These are phyloP conservation scores for Apiotrichum siamense DNA, from an alignment of 1,284 basidiomycete genomes.

Conservation along the genomic window DNA sequence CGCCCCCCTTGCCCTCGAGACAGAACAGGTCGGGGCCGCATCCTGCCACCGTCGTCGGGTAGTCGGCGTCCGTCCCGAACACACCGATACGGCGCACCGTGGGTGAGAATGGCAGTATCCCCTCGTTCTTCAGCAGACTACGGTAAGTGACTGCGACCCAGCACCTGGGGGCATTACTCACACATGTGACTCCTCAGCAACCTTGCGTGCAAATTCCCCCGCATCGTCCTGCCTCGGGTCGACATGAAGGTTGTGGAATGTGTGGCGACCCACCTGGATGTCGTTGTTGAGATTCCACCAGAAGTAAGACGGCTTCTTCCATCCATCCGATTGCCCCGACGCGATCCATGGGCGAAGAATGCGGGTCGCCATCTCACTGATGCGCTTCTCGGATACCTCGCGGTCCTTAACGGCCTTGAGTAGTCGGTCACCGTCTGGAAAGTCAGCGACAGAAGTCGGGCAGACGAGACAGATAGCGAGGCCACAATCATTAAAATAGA, in stretches of 20 bases:
- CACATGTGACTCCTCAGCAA: constrained; percentile 41
- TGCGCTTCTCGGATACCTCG: constrained; percentile 58
- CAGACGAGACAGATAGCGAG: too few species aligned
- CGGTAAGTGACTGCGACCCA: not conserved
- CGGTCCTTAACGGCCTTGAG: constrained; percentile 62
- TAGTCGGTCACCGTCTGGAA: constrained; percentile 49
- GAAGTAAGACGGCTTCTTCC: constrained; percentile 51
- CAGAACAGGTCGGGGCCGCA: constrained; percentile 44
- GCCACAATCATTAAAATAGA: not conserved
- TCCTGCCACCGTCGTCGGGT: constrained; percentile 31
- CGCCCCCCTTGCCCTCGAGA: constrained; percentile 20
- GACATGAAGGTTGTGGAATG: constrained; percentile 32
- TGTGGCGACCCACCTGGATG: constrained; percentile 22
- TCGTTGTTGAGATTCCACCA: constrained; percentile 40
- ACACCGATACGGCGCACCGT: constrained; percentile 34
- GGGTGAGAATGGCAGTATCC: constrained; percentile 16
- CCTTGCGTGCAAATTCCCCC: constrained; percentile 30
- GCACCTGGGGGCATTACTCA: constrained; percentile 17
- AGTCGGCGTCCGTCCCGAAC: constrained; percentile 42
- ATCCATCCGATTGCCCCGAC: constrained; percentile 55
- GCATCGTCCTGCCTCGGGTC: constrained; percentile 28
- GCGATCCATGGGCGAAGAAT: constrained; percentile 61
- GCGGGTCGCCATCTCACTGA: constrained; percentile 48
- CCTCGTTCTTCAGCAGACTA: constrained; percentile 14
- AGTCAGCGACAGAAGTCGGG: too few species aligned